Conservation (phyloP, 768 basidiomycete species). For the Mycena vitilis region DNA sequence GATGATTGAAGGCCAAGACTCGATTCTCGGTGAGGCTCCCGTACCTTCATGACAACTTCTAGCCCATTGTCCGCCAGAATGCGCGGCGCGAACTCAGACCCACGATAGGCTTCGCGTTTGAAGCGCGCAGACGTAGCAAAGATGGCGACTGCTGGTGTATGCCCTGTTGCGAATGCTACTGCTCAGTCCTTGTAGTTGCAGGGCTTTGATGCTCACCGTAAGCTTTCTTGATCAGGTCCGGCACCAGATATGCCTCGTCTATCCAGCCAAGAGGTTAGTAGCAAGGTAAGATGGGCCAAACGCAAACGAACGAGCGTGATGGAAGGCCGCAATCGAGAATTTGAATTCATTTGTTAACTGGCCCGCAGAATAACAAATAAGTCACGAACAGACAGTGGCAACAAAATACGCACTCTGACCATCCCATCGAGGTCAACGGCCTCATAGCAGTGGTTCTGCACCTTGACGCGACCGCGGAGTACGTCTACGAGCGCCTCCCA, state of each 20-base stretch:
- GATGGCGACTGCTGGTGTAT: constrained; percentile 77
- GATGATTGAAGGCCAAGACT: neutral
- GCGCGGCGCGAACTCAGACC: constrained; percentile 81
- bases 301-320: constrained; percentile 62
- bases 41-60: constrained; percentile 82
- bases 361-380: neutral
- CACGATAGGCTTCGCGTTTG: constrained; percentile 71
- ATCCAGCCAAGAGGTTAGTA: neutral
- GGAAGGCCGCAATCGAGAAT: constrained; percentile 80
- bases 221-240: constrained; percentile 76
- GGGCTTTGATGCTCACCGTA: constrained; percentile 56
- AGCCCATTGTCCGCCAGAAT: constrained; percentile 80
- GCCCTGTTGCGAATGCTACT: constrained; percentile 45
- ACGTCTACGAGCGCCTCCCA: constrained; percentile 81
- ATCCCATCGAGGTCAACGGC: constrained; percentile 74
- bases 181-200: neutral
- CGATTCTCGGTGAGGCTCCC: neutral
- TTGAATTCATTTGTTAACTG: constrained; percentile 86
- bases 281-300: neutral
- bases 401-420: constrained; percentile 60
- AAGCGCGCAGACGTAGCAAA: constrained; percentile 73
- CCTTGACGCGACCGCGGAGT: constrained; percentile 80
- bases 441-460: constrained; percentile 58
- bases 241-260: constrained; percentile 83
- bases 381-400: neutral